A percentile compares a stretch with the other conserved stretches of the same genome.
Conservation (phyloP, 345 rosid genomes). For the Viola odorata region DNA sequence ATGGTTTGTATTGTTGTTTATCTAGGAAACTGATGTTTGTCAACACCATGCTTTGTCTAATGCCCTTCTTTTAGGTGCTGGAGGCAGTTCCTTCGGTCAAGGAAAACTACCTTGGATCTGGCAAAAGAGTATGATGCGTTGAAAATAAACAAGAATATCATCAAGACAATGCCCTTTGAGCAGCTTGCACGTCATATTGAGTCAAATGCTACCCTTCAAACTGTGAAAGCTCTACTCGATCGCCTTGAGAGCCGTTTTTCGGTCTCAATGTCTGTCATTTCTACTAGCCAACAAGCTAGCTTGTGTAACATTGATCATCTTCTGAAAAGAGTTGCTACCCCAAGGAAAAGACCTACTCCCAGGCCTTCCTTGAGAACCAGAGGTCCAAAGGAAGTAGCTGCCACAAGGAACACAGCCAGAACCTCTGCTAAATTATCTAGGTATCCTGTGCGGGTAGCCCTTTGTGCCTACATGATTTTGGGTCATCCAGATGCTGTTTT, state of each 20-base stretch:
- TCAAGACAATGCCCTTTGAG: conserved; percentile 74
- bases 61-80: conserved; percentile 56
- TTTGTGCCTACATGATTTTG: conserved; percentile 92
- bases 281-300: conserved; percentile 22
- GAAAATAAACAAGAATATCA: conserved; percentile 46
- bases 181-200: conserved; percentile 69
- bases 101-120: conserved; percentile 67
- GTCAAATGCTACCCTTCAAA: conserved; percentile 52
- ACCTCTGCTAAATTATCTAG: conserved; percentile 36
- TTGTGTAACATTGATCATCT: conserved; percentile 85
- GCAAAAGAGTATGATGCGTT: conserved; percentile 59
- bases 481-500: conserved; percentile 97
- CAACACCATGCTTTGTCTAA: not conserved
- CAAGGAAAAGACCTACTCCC: conserved; percentile 47
- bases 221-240: conserved; percentile 63
- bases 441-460: conserved; percentile 82
- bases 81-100: conserved; percentile 60
- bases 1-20: not conserved
- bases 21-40: not conserved
- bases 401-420: not conserved
- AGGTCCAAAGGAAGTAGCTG: conserved; percentile 44
- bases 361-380: conserved; percentile 43
- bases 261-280: conserved; percentile 38
- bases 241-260: conserved; percentile 70
- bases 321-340: conserved; percentile 72